A percentile compares a stretch with the other conserved stretches of the same genome.
phyloP scores from a whole-genome alignment of 371 early-diverging fungal species.

The Apophysomyces variabilis region DNA sequence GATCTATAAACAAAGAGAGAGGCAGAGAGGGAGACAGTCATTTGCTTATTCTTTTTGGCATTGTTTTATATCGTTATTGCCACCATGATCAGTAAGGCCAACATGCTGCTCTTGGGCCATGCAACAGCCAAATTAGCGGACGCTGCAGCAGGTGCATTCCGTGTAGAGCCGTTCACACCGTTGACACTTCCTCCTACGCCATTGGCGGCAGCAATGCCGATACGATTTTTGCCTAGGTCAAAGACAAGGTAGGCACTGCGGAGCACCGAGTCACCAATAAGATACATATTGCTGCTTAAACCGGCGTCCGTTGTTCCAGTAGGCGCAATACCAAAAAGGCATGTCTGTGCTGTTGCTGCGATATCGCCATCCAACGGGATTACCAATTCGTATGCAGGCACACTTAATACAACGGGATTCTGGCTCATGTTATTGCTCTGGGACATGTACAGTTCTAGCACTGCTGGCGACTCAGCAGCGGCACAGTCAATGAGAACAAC shows the following conservation, averaged over 20 bases:
- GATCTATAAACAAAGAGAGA: no score
- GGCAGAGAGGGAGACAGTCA: no score
- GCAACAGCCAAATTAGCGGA: not conserved
- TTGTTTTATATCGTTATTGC: not conserved
- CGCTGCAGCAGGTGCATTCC: not conserved
- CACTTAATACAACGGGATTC: constrained; percentile 30
- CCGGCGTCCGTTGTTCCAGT: constrained; percentile 25
- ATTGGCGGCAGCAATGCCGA: constrained; percentile 51
- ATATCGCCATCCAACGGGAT: constrained; percentile 40
- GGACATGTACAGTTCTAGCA: constrained; percentile 42
- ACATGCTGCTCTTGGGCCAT: not conserved
- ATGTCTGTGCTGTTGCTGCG: constrained; percentile 29
- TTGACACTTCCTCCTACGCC: constrained; percentile 38
- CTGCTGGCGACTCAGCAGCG: constrained; percentile 27
- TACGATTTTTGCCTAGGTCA: constrained; percentile 49
- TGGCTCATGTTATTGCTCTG: constrained; percentile 14
- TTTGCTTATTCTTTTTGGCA: no score
- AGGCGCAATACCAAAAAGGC: constrained; percentile 56
- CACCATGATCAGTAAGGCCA: not conserved
- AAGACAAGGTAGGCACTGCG: constrained; percentile 52
- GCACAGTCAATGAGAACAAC: constrained; percentile 42
- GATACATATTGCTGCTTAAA: constrained; percentile 39
- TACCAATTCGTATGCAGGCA: constrained; percentile 43
- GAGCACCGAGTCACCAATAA: constrained; percentile 52
- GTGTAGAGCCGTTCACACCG: constrained; percentile 12